Conservation (phyloP, 2,329 filamentous ascomycete genomes). For the Neoarthrinium moseri region DNA sequence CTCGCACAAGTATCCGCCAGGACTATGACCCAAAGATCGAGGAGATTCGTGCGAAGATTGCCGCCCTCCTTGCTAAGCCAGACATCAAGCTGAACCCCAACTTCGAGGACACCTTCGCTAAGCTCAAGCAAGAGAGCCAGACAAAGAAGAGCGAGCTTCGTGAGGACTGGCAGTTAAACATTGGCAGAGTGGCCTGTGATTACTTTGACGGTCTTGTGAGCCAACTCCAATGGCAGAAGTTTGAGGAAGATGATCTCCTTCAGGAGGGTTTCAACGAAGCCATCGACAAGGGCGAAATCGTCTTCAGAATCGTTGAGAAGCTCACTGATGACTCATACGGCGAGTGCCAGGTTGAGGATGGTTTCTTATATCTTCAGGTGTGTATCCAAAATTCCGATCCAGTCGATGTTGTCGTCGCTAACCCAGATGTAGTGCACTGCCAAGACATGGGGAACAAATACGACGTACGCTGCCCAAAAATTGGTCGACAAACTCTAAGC, state of each 20-base stretch:
- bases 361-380: conserved; percentile 50
- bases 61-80: conserved; percentile 30
- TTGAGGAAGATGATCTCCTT: conserved; percentile 47
- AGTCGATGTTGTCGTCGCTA: background rate
- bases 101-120: conserved; percentile 43
- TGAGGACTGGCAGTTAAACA: conserved; percentile 40
- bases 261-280: conserved; percentile 47
- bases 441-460: conserved; percentile 21
- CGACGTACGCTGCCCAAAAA: conserved; percentile 16
- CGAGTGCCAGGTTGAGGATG: conserved; percentile 47
- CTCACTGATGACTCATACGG: conserved; percentile 39
- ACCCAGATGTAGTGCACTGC: conserved; percentile 16
- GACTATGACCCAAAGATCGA: conserved; percentile 44
- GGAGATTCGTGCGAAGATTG: conserved; percentile 35
- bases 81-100: conserved; percentile 46
- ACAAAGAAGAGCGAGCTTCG: conserved; percentile 27
- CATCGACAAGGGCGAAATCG: conserved; percentile 39
- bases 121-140: conserved; percentile 33
- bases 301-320: conserved; percentile 46
- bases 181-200: conserved; percentile 37
- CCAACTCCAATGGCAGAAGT: conserved; percentile 41
- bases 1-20: conserved; percentile 39
- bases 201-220: conserved; percentile 46
- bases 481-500: conserved; percentile 26
- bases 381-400: conserved; percentile 8